phyloP scores from a whole-genome alignment of 2,329 filamentous ascomycete species.

The Arthrobotrys sinensis region DNA sequence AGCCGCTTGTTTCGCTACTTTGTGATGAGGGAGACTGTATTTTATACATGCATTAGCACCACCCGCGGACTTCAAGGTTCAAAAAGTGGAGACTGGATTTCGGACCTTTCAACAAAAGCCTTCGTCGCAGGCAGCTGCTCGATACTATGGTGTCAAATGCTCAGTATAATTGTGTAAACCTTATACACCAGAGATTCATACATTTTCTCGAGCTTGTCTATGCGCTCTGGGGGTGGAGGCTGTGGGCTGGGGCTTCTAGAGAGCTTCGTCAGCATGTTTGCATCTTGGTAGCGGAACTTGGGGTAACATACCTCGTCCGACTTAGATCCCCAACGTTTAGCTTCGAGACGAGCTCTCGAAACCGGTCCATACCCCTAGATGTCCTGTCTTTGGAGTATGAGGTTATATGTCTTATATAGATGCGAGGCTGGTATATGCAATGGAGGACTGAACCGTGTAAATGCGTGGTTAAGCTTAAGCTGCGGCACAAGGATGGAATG shows the following conservation, averaged over 20 bases:
- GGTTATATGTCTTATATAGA: not conserved
- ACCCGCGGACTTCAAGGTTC: not conserved
- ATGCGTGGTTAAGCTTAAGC: constrained; percentile 9
- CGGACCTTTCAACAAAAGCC: constrained; percentile 48
- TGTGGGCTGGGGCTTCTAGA: constrained; percentile 50
- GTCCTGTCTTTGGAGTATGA: not conserved
- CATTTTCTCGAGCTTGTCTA: constrained; percentile 32
- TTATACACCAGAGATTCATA: constrained; percentile 1
- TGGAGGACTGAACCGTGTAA: not conserved
- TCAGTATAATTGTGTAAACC: not conserved
- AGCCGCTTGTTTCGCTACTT: constrained; percentile 17
- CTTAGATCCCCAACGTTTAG: constrained; percentile 50
- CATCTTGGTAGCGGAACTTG: not conserved
- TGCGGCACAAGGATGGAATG: not conserved
- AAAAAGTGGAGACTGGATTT: not conserved
- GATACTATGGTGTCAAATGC: not conserved
- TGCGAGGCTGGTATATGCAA: not conserved
- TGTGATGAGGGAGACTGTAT: constrained; percentile 50
- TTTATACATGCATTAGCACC: not conserved
- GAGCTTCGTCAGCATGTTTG: not conserved
- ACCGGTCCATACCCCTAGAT: constrained; percentile 37
- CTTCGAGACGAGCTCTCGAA: constrained; percentile 57
- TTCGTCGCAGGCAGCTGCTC: constrained; percentile 43
- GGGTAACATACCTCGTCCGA: constrained; percentile 26
- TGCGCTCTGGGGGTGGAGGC: constrained; percentile 38